phyloP scores from a whole-genome alignment of 257 asterid genomes.

The Cordia subcordata region DNA sequence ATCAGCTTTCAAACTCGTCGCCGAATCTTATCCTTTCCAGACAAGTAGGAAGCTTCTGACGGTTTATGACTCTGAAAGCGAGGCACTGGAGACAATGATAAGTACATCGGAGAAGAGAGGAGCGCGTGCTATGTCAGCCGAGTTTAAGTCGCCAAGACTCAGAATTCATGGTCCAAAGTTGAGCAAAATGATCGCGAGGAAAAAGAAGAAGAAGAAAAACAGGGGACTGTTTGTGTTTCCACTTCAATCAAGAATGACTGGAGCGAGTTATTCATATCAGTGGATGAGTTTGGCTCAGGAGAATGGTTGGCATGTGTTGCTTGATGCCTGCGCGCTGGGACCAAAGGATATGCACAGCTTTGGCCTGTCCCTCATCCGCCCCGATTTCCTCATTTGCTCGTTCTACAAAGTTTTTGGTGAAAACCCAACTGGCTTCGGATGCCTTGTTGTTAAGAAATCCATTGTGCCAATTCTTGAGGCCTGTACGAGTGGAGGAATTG shows the following conservation, averaged over 20 bases:
- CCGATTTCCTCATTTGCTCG: constrained; percentile 80
- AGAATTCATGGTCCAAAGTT: constrained; percentile 51
- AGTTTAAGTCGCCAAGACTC: constrained; percentile 89
- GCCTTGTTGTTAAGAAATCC: constrained; percentile 73
- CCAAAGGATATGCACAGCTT: constrained; percentile 90
- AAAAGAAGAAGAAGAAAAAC: constrained; percentile 37
- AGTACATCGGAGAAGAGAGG: constrained; percentile 60
- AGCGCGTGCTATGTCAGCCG: constrained; percentile 58
- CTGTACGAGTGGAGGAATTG: constrained; percentile 56
- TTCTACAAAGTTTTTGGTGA: constrained; percentile 87
- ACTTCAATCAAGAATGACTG: constrained; percentile 83
- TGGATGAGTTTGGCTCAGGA: constrained; percentile 89
- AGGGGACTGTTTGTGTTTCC: constrained; percentile 82
- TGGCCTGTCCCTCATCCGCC: constrained; percentile 72
- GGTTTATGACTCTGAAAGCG: constrained; percentile 75
- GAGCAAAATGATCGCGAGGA: constrained; percentile 43
- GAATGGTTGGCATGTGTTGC: constrained; percentile 90
- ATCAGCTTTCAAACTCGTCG: constrained; percentile 75
- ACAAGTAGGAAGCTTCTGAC: constrained; percentile 56
- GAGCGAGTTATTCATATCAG: constrained; percentile 75
- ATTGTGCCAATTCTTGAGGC: constrained; percentile 45
- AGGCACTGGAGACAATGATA: constrained; percentile 66
- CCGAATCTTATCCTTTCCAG: constrained; percentile 77
- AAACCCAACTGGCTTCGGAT: constrained; percentile 94
- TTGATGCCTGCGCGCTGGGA: constrained; percentile 81